phyloP scores from a whole-genome alignment of 306 rosid species.

The Lathyrus oleraceus region DNA sequence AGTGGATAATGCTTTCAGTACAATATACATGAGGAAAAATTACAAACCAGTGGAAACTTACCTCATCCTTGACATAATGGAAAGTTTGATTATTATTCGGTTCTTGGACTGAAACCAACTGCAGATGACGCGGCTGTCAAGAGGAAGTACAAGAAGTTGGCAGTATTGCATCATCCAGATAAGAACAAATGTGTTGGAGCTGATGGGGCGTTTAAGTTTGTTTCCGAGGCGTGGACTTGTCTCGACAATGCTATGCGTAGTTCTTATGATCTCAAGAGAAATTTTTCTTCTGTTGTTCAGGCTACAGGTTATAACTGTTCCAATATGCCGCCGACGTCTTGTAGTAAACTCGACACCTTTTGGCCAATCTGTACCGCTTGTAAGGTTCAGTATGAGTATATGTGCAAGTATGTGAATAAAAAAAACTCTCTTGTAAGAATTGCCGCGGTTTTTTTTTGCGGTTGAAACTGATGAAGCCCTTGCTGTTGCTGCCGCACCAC shows the following conservation, averaged over 20 bases:
- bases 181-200: constrained; percentile 94
- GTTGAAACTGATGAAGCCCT: constrained; percentile 68
- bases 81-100: too few species aligned
- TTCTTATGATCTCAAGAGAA: constrained; percentile 71
- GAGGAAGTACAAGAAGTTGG: constrained; percentile 88
- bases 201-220: constrained; percentile 95
- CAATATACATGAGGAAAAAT: too few species aligned
- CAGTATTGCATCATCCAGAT: constrained; percentile 92
- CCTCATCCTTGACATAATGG: too few species aligned
- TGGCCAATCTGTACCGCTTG: too few species aligned
- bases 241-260: constrained; percentile 51
- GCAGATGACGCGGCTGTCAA: constrained; percentile 86
- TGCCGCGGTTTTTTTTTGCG: constrained; percentile 89
- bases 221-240: constrained; percentile 91
- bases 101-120: too few species aligned
- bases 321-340: too few species aligned
- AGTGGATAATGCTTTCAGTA: too few species aligned
- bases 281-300: constrained; percentile 57
- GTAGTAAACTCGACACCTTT: too few species aligned
- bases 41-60: too few species aligned
- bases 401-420: constrained; percentile 95
- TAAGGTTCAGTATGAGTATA: constrained; percentile 94
- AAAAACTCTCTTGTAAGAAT: constrained; percentile 92
- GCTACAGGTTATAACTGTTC: too few species aligned
- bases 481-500: too few species aligned